These are phyloP conservation scores for Sporisorium sorghi DNA, from an alignment of 1,284 basidiomycete genomes.

Conservation along the genomic window DNA sequence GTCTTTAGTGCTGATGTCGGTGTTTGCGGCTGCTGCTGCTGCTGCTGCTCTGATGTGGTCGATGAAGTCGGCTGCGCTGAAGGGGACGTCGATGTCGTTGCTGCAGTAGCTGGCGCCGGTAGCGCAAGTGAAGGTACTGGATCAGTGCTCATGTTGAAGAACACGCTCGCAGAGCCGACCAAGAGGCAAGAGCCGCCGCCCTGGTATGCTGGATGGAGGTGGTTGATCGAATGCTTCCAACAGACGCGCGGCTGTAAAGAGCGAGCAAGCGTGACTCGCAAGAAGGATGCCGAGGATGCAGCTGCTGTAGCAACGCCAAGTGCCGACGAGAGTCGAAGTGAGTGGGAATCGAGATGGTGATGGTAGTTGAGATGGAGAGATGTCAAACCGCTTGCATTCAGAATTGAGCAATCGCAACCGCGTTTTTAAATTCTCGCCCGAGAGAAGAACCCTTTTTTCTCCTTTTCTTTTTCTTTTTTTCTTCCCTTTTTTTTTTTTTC, in stretches of 20 bases:
- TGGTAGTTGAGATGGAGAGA: slow-evolving; percentile 23
- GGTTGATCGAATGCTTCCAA: slow-evolving; percentile 1
- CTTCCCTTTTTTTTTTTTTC: background rate
- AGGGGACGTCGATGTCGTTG: background rate
- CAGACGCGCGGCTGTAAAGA: background rate
- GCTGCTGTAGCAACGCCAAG: slow-evolving; percentile 20
- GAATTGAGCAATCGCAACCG: slow-evolving; percentile 2
- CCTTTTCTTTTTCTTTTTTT: background rate
- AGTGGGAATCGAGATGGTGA: slow-evolving; percentile 31
- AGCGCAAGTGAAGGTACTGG: slow-evolving; percentile 31
- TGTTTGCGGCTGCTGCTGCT: slow-evolving; percentile 15
- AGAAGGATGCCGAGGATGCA: background rate
- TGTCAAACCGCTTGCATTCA: background rate
- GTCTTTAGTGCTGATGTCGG: slow-evolving; percentile 21
- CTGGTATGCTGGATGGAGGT: background rate
- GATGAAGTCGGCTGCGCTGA: slow-evolving; percentile 2
- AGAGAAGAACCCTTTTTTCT: slow-evolving; percentile 13
- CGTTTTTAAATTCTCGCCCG: slow-evolving; percentile 33
- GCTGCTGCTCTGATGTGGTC: slow-evolving; percentile 9
- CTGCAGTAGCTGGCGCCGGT: slow-evolving; percentile 22
- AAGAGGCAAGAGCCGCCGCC: too few relatives aligned
- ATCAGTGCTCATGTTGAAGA: slow-evolving; percentile 29
- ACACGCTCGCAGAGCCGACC: slow-evolving; percentile 3
- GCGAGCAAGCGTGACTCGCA: background rate
- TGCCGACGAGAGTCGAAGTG: slow-evolving; percentile 11